Conservation (phyloP, 306 rosid genomes). For the Datisca glomerata region DNA sequence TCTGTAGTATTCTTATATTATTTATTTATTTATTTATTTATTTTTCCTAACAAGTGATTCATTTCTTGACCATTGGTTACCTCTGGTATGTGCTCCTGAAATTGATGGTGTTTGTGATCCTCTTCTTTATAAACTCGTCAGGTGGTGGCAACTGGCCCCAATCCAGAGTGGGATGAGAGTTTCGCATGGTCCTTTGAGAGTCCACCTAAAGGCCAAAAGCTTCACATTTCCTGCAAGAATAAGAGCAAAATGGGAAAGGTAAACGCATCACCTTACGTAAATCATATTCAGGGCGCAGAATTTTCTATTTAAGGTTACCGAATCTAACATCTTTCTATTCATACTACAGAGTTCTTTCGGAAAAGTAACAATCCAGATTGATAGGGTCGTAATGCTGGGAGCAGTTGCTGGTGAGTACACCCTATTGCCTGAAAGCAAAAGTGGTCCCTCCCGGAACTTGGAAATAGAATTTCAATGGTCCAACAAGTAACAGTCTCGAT, state of each 20-base stretch:
- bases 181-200: slow-evolving; percentile 97
- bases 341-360: slow-evolving; percentile 77
- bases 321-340: slow-evolving; percentile 11
- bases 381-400: slow-evolving; percentile 94
- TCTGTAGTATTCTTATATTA: too few species aligned
- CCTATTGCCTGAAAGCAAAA: slow-evolving; percentile 82
- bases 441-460: slow-evolving; percentile 78
- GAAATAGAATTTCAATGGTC: slow-evolving; percentile 99
- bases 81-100: too few species aligned
- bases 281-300: background rate
- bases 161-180: slow-evolving; percentile 95
- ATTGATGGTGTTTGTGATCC: too few species aligned
- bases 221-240: slow-evolving; percentile 95
- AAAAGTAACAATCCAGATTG: slow-evolving; percentile 95
- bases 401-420: slow-evolving; percentile 95
- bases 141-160: slow-evolving; percentile 93
- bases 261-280: slow-evolving; percentile 5
- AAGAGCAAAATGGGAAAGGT: slow-evolving; percentile 99
- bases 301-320: background rate
- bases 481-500: slow-evolving; percentile 36
- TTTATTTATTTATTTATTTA: too few species aligned
- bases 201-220: slow-evolving; percentile 98
- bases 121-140: slow-evolving; percentile 25
- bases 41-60: too few species aligned
- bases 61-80: too few species aligned